Conservation (phyloP, 225 moss, liverwort and hornwort genomes). For the Physcomitrium patens region DNA sequence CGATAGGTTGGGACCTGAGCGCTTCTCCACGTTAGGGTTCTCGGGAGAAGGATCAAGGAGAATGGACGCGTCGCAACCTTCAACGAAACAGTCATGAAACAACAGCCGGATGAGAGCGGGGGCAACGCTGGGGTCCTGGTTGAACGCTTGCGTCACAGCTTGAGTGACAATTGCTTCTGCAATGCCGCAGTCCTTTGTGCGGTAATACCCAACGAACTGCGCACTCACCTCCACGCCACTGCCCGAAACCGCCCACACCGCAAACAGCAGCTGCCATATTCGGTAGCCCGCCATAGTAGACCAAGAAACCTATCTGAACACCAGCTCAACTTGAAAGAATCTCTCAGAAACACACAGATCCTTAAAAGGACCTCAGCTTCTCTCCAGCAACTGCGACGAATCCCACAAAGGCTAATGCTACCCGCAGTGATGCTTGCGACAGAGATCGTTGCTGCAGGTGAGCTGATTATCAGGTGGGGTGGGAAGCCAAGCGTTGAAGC, state of each 20-base stretch:
- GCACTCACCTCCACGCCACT: conserved; percentile 29
- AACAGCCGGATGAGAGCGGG: conserved; percentile 49
- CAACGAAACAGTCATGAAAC: conserved; percentile 60
- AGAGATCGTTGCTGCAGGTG: no score
- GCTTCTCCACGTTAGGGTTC: conserved; percentile 57
- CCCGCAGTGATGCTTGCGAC: no score
- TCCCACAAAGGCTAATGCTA: no score
- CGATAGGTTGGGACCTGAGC: conserved; percentile 48
- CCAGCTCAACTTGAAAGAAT: no score
- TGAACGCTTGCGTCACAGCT: conserved; percentile 60
- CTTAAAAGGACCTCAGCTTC: no score
- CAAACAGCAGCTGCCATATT: conserved; percentile 21
- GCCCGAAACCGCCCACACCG: conserved; percentile 21
- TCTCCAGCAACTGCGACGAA: no score
- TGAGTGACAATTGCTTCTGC: conserved; percentile 58
- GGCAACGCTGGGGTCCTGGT: conserved; percentile 45
- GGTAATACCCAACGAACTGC: conserved; percentile 53
- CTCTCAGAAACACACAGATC: no score
- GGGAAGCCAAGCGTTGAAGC: no score
- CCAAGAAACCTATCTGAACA: no score
- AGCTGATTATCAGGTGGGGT: no score
- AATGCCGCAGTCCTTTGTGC: conserved; percentile 38
- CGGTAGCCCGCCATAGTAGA: conserved; percentile 26
- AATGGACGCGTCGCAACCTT: conserved; percentile 81
- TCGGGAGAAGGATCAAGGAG: conserved; percentile 50